A percentile compares a stretch with the other conserved stretches of the same genome.
Conservation (phyloP, 2,329 filamentous ascomycete species). For the Colletotrichum sp. region DNA sequence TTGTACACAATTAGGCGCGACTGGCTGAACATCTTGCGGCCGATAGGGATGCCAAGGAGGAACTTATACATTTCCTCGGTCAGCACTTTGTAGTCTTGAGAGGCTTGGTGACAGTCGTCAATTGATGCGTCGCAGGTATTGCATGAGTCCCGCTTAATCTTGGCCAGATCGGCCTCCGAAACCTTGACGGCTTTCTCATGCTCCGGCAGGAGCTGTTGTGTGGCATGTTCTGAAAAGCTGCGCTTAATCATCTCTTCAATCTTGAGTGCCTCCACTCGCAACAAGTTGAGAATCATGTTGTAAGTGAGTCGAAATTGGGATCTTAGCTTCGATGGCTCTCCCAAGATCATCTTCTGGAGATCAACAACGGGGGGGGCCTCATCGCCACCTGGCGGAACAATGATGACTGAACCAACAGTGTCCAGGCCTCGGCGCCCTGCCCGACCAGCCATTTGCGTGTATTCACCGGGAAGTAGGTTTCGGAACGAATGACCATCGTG, state of each 20-base stretch:
- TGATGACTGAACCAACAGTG: slow-evolving; percentile 91
- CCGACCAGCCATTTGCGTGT: slow-evolving; percentile 97
- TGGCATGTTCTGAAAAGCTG: slow-evolving; percentile 98
- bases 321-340: slow-evolving; percentile 91
- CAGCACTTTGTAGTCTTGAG: slow-evolving; percentile 80
- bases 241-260: slow-evolving; percentile 99
- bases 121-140: slow-evolving; percentile 81
- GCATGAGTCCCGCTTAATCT: slow-evolving; percentile 87
- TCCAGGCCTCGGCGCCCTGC: slow-evolving; percentile 93
- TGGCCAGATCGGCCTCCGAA: slow-evolving; percentile 89
- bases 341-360: slow-evolving; percentile 92
- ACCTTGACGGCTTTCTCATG: slow-evolving; percentile 94
- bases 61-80: slow-evolving; percentile 81
- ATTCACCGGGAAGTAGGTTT: slow-evolving; percentile 91
- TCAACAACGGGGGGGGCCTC: slow-evolving; percentile 87
- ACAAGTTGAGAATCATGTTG: slow-evolving; percentile 97
- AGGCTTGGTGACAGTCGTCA: slow-evolving; percentile 80
- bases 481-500: slow-evolving; percentile 93
- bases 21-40: slow-evolving; percentile 77
- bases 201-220: slow-evolving; percentile 90
- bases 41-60: slow-evolving; percentile 80
- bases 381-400: slow-evolving; percentile 82
- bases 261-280: slow-evolving; percentile 94
- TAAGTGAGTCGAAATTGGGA: slow-evolving; percentile 98
- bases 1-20: slow-evolving; percentile 85